Percentiles rank a stretch among this genome's conserved stretches.
Evolutionary conservation across 202 grass and related monocot species (phyloP).

Genomic region (Sporobolus alterniflorus): DNA sequence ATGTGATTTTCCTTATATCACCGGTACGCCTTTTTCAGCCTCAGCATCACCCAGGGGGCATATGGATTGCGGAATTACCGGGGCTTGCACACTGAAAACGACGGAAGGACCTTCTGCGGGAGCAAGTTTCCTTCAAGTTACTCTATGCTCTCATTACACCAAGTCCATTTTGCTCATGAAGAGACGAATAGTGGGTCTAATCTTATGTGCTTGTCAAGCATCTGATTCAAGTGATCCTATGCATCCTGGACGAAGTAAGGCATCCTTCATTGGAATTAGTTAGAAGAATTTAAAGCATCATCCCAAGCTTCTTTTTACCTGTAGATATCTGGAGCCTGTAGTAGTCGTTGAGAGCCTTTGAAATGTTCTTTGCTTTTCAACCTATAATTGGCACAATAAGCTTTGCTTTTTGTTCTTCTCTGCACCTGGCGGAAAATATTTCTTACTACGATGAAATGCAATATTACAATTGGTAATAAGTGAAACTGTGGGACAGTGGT

Average conservation of each 20-base stretch:
- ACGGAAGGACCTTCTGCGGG: slow-evolving; percentile 4
- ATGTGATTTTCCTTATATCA: neutral
- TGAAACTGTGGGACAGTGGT: neutral
- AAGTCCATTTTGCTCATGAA: neutral
- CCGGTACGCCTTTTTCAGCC: neutral
- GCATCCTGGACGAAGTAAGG: slow-evolving; percentile 31
- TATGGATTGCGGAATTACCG: neutral
- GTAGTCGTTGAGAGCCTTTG: no score
- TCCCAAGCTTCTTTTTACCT: no score
- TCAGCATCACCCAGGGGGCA: neutral
- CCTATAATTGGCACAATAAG: neutral
- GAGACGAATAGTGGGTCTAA: neutral
- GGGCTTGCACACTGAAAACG: neutral
- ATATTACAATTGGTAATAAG: neutral
- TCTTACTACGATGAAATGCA: neutral
- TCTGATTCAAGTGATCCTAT: slow-evolving; percentile 34
- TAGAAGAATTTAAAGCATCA: neutral
- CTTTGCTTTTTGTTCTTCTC: neutral
- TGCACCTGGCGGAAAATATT: neutral
- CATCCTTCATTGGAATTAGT: neutral
- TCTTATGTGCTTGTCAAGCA: slow-evolving; percentile 4
- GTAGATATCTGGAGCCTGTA: no score
- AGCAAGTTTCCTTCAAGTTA: slow-evolving; percentile 18
- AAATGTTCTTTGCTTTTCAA: no score
- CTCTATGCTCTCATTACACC: neutral